These are phyloP conservation scores for Collybiopsis luxurians DNA, from an alignment of 768 basidiomycete species.

Conservation along the genomic window DNA sequence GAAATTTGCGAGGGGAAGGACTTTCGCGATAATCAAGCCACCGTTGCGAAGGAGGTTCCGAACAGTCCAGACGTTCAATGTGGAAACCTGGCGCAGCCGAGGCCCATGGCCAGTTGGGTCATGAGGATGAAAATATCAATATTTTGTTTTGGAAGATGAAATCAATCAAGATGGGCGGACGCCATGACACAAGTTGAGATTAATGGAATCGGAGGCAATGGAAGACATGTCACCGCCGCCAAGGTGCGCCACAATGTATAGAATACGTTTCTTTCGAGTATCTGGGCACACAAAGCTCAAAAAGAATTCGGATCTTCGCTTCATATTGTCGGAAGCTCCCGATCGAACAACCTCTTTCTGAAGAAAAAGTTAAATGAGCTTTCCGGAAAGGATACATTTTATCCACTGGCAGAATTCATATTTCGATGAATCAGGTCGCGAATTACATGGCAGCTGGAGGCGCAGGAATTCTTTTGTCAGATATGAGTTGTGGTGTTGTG, in stretches of 20 bases:
- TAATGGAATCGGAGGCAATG: no score
- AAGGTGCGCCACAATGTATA: no score
- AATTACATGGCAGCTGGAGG: not conserved
- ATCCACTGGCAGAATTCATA: not conserved
- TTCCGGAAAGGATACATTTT: not conserved
- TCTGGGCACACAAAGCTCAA: not conserved
- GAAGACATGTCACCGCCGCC: no score
- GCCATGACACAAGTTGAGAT: no score
- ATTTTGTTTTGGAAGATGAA: no score
- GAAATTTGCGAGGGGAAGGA: not conserved
- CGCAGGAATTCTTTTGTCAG: not conserved
- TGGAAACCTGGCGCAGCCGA: no score
- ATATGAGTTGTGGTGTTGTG: no score
- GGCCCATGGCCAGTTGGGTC: no score
- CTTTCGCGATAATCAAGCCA: conserved; percentile 1
- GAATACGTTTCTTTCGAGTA: no score
- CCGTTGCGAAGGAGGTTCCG: conserved; percentile 1
- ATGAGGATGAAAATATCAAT: no score
- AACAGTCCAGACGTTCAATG: not conserved
- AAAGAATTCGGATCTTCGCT: not conserved
- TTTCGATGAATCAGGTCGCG: not conserved
- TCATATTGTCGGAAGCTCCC: not conserved
- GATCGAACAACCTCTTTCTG: not conserved
- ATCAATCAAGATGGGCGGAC: no score
- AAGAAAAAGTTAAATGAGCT: not conserved